Conservation (phyloP, 2,329 filamentous ascomycete species). For the Colletotrichum tabaci region DNA sequence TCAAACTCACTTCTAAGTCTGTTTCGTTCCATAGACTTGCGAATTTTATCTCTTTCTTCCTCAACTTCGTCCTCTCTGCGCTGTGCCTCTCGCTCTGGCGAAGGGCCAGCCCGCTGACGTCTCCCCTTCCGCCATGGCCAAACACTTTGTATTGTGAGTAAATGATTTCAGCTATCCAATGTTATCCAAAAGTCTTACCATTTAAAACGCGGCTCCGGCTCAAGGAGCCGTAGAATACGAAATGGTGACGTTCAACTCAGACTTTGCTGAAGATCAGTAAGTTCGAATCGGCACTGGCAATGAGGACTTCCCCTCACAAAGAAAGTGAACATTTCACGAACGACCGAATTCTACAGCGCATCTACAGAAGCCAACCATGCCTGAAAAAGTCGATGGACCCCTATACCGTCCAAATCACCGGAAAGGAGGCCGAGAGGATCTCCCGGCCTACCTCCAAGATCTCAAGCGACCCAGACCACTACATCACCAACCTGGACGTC, state of each 20-base stretch:
- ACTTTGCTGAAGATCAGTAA: neutral
- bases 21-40: neutral
- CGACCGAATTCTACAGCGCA: neutral
- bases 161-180: neutral
- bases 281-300: neutral
- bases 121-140: neutral
- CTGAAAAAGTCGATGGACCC: neutral
- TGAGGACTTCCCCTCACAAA: neutral
- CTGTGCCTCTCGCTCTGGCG: neutral
- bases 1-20: neutral
- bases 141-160: neutral
- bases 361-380: neutral
- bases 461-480: neutral
- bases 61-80: neutral
- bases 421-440: neutral
- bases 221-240: neutral
- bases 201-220: neutral
- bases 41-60: neutral
- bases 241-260: neutral
- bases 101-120: neutral
- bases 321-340: neutral
- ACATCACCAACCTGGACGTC: neutral
- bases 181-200: neutral
- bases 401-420: neutral
- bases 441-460: neutral